phyloP scores from a whole-genome alignment of 148 eudicot species.

The Simmondsia chinensis region DNA sequence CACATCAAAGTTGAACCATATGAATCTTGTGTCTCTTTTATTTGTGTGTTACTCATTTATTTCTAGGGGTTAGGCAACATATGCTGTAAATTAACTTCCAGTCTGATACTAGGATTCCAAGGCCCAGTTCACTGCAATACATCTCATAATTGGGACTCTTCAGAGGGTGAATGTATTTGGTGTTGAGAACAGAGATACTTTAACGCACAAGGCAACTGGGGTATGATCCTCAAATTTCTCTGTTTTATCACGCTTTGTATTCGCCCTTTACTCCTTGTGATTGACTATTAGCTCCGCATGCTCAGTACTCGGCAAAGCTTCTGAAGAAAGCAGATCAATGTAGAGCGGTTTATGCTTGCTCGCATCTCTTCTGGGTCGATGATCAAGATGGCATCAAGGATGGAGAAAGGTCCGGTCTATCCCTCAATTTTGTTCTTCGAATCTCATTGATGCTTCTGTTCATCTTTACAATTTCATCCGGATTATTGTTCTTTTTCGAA shows the following conservation, averaged over 20 bases:
- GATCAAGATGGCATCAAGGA: constrained; percentile 92
- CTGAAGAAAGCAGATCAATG: constrained; percentile 98
- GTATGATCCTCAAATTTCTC: constrained; percentile 22
- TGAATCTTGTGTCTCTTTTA: no score
- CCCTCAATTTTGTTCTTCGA: neutral
- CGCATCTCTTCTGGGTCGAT: constrained; percentile 98
- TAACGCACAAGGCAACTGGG: constrained; percentile 99
- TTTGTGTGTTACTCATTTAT: no score
- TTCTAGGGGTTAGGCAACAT: no score
- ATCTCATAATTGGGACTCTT: constrained; percentile 89
- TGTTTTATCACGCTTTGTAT: neutral
- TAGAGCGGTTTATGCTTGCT: constrained; percentile 96
- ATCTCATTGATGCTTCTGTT: neutral
- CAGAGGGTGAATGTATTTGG: constrained; percentile 94
- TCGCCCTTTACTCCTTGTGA: neutral
- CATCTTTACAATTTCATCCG: neutral
- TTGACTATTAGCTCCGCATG: neutral
- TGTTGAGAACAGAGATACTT: constrained; percentile 88
- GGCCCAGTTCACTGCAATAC: constrained; percentile 98
- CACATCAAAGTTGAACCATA: no score
- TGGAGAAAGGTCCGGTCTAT: constrained; percentile 72
- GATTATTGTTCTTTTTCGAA: no score
- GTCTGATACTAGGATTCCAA: constrained; percentile 99
- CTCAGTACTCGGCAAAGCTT: constrained; percentile 96
- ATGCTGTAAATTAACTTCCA: no score